phyloP scores from a whole-genome alignment of 345 rosid genomes.

The Litchi chinensis region DNA sequence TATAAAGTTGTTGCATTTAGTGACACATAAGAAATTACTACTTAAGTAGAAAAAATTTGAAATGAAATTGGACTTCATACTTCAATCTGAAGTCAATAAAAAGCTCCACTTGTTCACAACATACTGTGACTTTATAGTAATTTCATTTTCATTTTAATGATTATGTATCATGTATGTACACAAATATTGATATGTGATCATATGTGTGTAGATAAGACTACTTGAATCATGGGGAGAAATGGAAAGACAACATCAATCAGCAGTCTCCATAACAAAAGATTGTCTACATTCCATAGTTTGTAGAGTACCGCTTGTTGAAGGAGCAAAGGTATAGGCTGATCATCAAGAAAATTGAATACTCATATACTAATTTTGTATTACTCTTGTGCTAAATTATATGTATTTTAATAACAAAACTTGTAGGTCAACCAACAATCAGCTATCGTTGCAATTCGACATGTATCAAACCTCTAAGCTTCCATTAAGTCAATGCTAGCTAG shows the following conservation, averaged over 20 bases:
- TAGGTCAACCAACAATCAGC: constrained; percentile 53
- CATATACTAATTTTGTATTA: background rate
- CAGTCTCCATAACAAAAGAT: constrained; percentile 57
- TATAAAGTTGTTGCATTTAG: constrained; percentile 44
- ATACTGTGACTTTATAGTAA: background rate
- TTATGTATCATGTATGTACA: background rate
- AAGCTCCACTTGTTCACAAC: background rate
- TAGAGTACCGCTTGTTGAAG: constrained; percentile 65
- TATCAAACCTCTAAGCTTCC: constrained; percentile 49
- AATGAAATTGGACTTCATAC: constrained; percentile 58
- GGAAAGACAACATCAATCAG: constrained; percentile 54
- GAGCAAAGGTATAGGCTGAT: constrained; percentile 54
- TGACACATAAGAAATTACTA: constrained; percentile 51
- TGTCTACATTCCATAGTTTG: constrained; percentile 56
- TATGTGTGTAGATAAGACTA: constrained; percentile 43
- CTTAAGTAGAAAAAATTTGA: constrained; percentile 57
- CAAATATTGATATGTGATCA: background rate
- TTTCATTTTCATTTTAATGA: background rate
- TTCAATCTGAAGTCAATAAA: constrained; percentile 57
- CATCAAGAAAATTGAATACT: background rate
- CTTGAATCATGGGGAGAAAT: constrained; percentile 76
- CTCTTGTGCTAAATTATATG: background rate
- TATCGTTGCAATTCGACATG: constrained; percentile 44
- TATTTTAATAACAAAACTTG: constrained; percentile 1
- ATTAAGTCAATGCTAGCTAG: constrained; percentile 40